These are phyloP conservation scores for Fusarium siculi DNA, from an alignment of 2,329 filamentous ascomycete species.

Conservation along the genomic window DNA sequence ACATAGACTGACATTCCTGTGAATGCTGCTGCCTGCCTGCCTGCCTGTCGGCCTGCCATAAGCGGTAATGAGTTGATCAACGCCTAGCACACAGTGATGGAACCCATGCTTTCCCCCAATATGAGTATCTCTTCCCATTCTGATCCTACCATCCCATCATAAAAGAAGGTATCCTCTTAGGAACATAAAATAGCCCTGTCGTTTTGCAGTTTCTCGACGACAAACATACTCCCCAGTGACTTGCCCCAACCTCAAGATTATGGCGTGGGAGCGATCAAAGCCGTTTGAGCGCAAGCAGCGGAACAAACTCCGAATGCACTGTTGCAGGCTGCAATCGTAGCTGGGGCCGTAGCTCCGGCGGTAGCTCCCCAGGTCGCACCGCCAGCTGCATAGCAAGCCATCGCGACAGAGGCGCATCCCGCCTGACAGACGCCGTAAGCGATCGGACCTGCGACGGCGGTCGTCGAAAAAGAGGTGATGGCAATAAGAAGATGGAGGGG, in stretches of 20 bases:
- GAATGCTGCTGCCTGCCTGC: not conserved
- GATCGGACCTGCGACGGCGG: not conserved
- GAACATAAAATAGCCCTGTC: fast-evolving
- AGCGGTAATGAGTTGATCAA: not conserved
- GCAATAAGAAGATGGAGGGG: not conserved
- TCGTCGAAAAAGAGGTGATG: fast-evolving
- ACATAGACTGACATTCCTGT: not conserved
- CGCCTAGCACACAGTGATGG: not conserved
- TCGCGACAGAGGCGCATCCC: not conserved
- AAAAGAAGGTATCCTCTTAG: too few species aligned
- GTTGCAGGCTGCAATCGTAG: not conserved
- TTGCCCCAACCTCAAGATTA: not conserved
- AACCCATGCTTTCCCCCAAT: too few species aligned
- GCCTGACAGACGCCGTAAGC: not conserved
- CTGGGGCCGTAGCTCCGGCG: not conserved
- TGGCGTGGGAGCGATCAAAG: not conserved
- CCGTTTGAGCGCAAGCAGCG: not conserved
- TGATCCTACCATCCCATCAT: not conserved
- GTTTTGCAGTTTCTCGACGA: fast-evolving
- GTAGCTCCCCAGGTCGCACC: conserved; percentile 9
- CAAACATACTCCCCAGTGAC: too few species aligned
- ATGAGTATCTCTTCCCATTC: too few species aligned
- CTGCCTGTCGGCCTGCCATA: too few species aligned
- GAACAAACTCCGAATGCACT: conserved; percentile 8
- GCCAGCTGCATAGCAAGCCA: conserved; percentile 3